Conservation (phyloP, 106 monocot genomes). For the Vanilla planifolia region DNA sequence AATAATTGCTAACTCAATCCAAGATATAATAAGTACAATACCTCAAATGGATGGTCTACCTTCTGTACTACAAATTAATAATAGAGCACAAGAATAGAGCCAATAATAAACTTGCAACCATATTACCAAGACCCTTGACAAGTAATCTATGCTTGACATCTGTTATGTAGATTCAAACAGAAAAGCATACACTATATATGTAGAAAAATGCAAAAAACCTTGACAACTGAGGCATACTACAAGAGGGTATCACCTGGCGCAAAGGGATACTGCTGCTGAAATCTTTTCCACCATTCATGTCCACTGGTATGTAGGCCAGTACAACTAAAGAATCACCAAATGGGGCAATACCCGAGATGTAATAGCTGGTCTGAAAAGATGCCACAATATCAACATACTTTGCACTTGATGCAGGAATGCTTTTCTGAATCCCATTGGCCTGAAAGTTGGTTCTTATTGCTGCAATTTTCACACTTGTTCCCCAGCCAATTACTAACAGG, state of each 20-base stretch:
- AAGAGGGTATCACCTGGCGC: slow-evolving; percentile 54
- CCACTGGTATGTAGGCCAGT: slow-evolving; percentile 86
- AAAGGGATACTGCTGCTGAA: slow-evolving; percentile 46
- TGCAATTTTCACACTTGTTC: slow-evolving; percentile 84
- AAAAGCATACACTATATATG: too few relatives aligned
- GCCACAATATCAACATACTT: slow-evolving; percentile 97
- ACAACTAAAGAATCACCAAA: slow-evolving; percentile 90
- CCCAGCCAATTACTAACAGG: slow-evolving; percentile 98
- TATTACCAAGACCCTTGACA: too few relatives aligned
- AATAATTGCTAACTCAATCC: too few relatives aligned
- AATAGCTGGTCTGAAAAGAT: slow-evolving; percentile 86
- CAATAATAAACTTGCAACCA: too few relatives aligned
- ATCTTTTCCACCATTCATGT: slow-evolving; percentile 59
- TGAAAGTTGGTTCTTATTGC: slow-evolving; percentile 53
- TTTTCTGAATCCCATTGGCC: slow-evolving; percentile 55
- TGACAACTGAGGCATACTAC: too few relatives aligned
- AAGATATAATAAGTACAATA: too few relatives aligned
- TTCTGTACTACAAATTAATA: too few relatives aligned
- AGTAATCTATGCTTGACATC: too few relatives aligned
- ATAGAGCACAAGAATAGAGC: too few relatives aligned
- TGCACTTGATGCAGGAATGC: slow-evolving; percentile 26
- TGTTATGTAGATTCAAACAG: too few relatives aligned
- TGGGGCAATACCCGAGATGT: slow-evolving; percentile 92
- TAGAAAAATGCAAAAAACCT: background rate
- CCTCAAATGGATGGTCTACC: too few relatives aligned